These are phyloP conservation scores for Chlamydomonas sp. DNA, from an alignment of 139 green algal species.

Conservation along the genomic window DNA sequence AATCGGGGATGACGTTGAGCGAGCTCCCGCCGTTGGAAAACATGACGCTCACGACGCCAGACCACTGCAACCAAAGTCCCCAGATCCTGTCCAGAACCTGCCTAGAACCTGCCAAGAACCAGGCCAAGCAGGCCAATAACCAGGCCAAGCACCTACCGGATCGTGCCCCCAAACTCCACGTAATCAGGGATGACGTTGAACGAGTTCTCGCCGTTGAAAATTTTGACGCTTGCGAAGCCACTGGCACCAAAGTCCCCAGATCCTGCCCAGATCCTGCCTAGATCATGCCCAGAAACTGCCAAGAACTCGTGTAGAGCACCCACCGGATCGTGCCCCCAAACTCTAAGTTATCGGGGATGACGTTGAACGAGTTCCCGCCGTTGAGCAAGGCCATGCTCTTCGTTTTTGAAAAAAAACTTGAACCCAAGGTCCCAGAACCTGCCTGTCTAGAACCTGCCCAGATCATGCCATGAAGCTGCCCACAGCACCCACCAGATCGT, in stretches of 20 bases:
- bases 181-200: conserved; percentile 82
- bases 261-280: too few species aligned
- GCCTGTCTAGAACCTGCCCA: too few species aligned
- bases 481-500: conserved; percentile 56
- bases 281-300: too few species aligned
- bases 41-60: conserved; percentile 74
- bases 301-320: too few species aligned
- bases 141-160: conserved; percentile 47
- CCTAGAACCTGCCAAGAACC: too few species aligned
- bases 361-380: conserved; percentile 70
- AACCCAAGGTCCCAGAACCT: too few species aligned
- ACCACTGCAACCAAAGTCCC: too few species aligned
- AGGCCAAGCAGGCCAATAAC: too few species aligned
- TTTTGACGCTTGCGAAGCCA: conserved; percentile 74
- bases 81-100: too few species aligned
- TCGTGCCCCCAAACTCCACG: conserved; percentile 60
- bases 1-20: conserved; percentile 81
- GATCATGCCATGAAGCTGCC: too few species aligned
- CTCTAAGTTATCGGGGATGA: conserved; percentile 67
- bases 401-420: conserved; percentile 72
- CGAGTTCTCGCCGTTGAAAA: conserved; percentile 56
- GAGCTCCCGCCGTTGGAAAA: conserved; percentile 58
- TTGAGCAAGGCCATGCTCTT: conserved; percentile 59
- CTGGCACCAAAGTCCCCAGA: too few species aligned
- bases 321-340: conserved; percentile 70